Percentiles rank a stretch among this genome's conserved stretches.
Evolutionary conservation across 345 rosid genomes (phyloP).

Genomic region (Reutealis trisperma): DNA sequence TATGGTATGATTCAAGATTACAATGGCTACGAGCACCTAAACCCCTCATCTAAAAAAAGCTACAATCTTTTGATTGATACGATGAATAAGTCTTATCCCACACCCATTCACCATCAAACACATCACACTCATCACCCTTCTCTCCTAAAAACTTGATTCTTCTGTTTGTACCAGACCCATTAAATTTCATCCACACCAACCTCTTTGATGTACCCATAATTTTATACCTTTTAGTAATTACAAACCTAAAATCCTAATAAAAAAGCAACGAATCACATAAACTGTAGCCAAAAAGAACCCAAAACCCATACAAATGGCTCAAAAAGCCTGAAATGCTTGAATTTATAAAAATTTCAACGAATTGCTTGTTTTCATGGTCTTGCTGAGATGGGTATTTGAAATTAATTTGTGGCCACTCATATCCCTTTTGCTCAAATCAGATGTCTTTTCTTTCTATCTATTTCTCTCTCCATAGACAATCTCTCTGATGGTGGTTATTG

Average conservation of each 20-base stretch:
- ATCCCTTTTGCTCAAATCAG: no score
- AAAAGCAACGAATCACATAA: constrained; percentile 60
- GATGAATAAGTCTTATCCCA: constrained; percentile 88
- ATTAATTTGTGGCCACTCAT: no score
- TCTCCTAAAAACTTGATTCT: constrained; percentile 61
- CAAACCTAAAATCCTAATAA: constrained; percentile 65
- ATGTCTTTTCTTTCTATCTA: no score
- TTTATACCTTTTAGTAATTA: constrained; percentile 39
- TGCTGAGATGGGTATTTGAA: constrained; percentile 29
- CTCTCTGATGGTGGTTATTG: no score
- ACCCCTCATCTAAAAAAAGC: constrained; percentile 75
- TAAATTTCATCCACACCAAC: constrained; percentile 57
- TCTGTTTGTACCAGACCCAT: constrained; percentile 31
- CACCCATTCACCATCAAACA: constrained; percentile 91
- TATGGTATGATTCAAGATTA: no score
- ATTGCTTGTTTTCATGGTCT: constrained; percentile 45
- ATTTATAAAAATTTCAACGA: constrained; percentile 45
- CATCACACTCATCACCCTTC: constrained; percentile 59
- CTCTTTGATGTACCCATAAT: constrained; percentile 55
- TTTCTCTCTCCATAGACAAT: no score
- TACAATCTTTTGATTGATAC: constrained; percentile 80
- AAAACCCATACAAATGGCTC: constrained; percentile 71
- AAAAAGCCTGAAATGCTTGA: constrained; percentile 60
- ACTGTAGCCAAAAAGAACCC: constrained; percentile 62
- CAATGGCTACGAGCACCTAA: constrained; percentile 76